Conservation (phyloP, 2,329 filamentous ascomycete species). For the Coniochaeta pulveracea region DNA sequence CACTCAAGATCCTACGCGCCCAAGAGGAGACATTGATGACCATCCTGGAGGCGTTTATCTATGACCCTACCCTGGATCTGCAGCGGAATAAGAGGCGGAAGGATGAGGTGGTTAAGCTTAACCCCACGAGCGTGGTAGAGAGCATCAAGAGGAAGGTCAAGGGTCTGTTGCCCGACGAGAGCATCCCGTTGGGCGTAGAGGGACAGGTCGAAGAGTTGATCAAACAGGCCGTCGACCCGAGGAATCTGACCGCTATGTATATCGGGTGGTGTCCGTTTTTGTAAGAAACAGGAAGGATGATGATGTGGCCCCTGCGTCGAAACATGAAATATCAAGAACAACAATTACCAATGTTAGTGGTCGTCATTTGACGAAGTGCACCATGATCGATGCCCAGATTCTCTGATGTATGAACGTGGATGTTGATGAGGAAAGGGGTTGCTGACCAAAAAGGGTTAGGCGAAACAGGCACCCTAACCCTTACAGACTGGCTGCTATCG, state of each 20-base stretch:
- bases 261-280: conserved; percentile 76
- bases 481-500: too few species aligned
- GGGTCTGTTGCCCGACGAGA: conserved; percentile 75
- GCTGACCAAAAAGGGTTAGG: too few species aligned
- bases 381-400: too few species aligned
- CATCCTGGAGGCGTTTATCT: conserved; percentile 90
- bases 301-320: too few species aligned
- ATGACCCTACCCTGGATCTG: conserved; percentile 92
- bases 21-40: conserved; percentile 97
- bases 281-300: too few species aligned
- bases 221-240: conserved; percentile 68
- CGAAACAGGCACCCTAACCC: too few species aligned
- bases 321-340: too few species aligned
- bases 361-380: too few species aligned
- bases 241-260: conserved; percentile 85
- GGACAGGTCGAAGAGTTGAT: conserved; percentile 97
- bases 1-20: conserved; percentile 70
- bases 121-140: conserved; percentile 69
- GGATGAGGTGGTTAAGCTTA: conserved; percentile 35
- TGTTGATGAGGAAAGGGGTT: too few species aligned
- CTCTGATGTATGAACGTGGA: too few species aligned
- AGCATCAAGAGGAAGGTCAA: conserved; percentile 79
- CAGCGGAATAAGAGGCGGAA: conserved; percentile 58
- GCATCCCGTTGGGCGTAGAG: conserved; percentile 85
- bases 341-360: too few species aligned